Percentiles rank a stretch among this genome's conserved stretches.
Conservation (phyloP, 441 rosid genomes). For the Iberis amara region DNA sequence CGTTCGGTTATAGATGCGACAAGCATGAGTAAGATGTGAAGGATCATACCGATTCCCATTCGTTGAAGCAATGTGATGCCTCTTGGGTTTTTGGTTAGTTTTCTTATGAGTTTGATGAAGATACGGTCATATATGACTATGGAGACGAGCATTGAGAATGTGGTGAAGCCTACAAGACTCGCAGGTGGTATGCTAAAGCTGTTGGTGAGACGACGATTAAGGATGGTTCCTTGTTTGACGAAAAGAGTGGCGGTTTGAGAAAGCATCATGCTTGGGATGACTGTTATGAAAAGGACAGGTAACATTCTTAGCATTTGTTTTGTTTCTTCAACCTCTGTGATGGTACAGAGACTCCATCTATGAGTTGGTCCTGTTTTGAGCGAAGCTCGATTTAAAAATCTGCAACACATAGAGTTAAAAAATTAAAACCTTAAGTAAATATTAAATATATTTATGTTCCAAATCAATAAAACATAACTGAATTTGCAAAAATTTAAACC, state of each 20-base stretch:
- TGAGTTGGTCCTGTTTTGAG: conserved; percentile 44
- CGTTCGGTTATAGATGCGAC: conserved; percentile 54
- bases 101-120: conserved; percentile 59
- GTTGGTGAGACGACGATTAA: conserved; percentile 44
- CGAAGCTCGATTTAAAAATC: conserved; percentile 67
- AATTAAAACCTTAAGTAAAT: too few relatives aligned
- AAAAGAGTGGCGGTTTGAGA: conserved; percentile 79
- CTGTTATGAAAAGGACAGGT: conserved; percentile 54
- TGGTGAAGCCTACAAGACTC: conserved; percentile 54
- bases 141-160: conserved; percentile 67
- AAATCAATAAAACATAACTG: too few relatives aligned
- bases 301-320: conserved; percentile 88
- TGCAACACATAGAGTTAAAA: conserved; percentile 27
- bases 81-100: conserved; percentile 53
- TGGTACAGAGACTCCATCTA: conserved; percentile 65
- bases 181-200: conserved; percentile 75
- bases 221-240: conserved; percentile 85
- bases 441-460: too few relatives aligned
- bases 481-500: too few relatives aligned
- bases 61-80: conserved; percentile 77
- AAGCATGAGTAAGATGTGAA: conserved; percentile 58
- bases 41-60: conserved; percentile 60
- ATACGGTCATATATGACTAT: conserved; percentile 63
- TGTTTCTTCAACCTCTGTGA: conserved; percentile 92
- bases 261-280: conserved; percentile 68